These are phyloP conservation scores for Rhizopogon vulgaris DNA, from an alignment of 768 basidiomycete genomes.

Conservation along the genomic window DNA sequence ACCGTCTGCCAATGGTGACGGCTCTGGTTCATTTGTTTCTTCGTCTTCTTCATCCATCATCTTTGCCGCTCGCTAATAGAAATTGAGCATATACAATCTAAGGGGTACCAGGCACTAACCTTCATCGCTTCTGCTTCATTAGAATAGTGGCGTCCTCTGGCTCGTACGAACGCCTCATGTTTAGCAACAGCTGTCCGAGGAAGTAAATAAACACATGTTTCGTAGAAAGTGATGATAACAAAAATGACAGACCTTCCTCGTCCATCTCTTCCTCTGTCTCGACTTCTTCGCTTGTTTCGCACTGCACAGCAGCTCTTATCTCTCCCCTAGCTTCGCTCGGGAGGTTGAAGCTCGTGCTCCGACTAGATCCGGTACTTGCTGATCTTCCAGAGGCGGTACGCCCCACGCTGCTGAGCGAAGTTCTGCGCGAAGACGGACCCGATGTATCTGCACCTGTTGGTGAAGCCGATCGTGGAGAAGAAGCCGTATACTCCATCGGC, in stretches of 20 bases:
- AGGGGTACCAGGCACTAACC: constrained; percentile 33
- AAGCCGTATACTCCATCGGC: constrained; percentile 29
- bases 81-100: background rate
- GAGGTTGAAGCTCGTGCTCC: constrained; percentile 81
- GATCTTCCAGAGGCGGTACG: constrained; percentile 50
- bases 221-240: background rate
- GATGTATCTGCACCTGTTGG: constrained; percentile 58
- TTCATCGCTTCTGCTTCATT: constrained; percentile 94
- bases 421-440: constrained; percentile 65
- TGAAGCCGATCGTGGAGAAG: constrained; percentile 42
- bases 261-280: constrained; percentile 83
- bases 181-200: constrained; percentile 60
- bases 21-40: constrained; percentile 18
- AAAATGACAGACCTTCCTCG: constrained; percentile 60
- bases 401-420: constrained; percentile 64
- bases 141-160: constrained; percentile 80
- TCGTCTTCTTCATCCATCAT: constrained; percentile 49
- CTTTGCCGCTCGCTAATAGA: constrained; percentile 52
- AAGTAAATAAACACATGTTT: background rate
- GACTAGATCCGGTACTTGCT: constrained; percentile 58
- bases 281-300: constrained; percentile 42
- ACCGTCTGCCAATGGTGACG: background rate
- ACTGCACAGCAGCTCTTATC: constrained; percentile 42
- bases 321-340: constrained; percentile 62
- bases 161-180: constrained; percentile 75